Base-by-base conservation (phyloP, 1,284 basidiomycete species). In the Paramarasmius palmivorus region DNA sequence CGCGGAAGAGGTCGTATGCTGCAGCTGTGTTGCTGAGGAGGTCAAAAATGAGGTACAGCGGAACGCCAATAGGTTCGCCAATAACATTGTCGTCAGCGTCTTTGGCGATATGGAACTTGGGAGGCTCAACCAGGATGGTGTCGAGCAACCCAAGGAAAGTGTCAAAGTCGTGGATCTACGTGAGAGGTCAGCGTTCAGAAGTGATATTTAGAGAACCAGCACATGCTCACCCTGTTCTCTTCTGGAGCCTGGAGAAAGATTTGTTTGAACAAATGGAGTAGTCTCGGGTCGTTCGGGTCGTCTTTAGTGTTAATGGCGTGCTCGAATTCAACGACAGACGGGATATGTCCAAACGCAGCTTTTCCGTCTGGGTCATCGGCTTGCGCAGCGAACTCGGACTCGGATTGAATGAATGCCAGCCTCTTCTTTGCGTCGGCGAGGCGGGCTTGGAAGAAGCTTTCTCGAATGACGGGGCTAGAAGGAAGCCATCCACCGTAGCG, bases 11-110 rank as follows among this genome's bases (percentile, higher is more conserved):
- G 12, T 57, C 49, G 20, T 61, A 74, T 1, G 79, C 79, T 14
- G 73, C 73, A 2, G 63, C 61, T 0, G 78, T 80, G 15, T 68
- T 73, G 77, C 79, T 80, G 0, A 75, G 73, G 75, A 75, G 77
- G 52, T 76, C 68, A 34, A 82, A 63, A 48, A 80, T 63, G 2
- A 74, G 73, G 52, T 73, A 73, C 53, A 79, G 68, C 6, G 78
- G 77, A 19, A 75, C 70, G 20, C 70, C 74, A 20, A 77, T 72
- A 12, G 74, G 53, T 17, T 67, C 59, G 48, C 49, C 59, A 26
- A 59, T 59, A 12, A 46, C 15, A 2, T 22, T 49, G 12, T 61
- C 62, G 14, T 61, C 41, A 3, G 14, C 53, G 37, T 57, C 39
- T 25, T 14, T 49, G 3, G 53, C 58, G 8, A 53, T 53, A 44